phyloP scores from a whole-genome alignment of 208 protist genomes.

The Leishmania mexicana region DNA sequence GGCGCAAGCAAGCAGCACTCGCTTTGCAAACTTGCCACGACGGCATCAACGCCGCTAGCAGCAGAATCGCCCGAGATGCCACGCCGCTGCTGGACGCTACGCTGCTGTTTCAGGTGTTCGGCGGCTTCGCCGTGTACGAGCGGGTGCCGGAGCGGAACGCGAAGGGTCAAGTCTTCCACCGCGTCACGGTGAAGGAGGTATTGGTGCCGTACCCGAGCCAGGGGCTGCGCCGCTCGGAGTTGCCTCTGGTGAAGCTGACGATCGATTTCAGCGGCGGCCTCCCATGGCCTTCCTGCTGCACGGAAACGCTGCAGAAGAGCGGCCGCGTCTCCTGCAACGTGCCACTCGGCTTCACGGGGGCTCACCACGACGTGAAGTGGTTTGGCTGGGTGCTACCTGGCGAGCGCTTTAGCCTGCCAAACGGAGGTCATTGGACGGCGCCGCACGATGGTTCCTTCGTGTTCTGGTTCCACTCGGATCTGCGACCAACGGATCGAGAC shows the following conservation, averaged over 20 bases:
- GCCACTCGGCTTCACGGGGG: slow-evolving; percentile 57
- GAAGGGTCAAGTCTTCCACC: slow-evolving; percentile 13
- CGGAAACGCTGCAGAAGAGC: slow-evolving; percentile 47
- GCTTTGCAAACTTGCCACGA: slow-evolving; percentile 35
- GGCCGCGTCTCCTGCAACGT: slow-evolving; percentile 54
- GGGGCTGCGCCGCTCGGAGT: slow-evolving; percentile 50
- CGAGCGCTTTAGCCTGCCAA: slow-evolving; percentile 60
- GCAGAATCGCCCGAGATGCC: slow-evolving; percentile 9
- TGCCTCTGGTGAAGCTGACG: slow-evolving; percentile 27
- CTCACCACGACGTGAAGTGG: slow-evolving; percentile 46
- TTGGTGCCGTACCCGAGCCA: slow-evolving; percentile 60
- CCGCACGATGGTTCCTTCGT: slow-evolving; percentile 74
- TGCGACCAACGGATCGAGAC: slow-evolving; percentile 68
- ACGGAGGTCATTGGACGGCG: slow-evolving; percentile 49
- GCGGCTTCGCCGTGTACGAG: slow-evolving; percentile 69
- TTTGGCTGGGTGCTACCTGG: slow-evolving; percentile 80
- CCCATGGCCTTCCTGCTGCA: slow-evolving; percentile 81
- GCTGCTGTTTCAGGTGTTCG: slow-evolving; percentile 70
- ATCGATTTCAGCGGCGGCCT: slow-evolving; percentile 67
- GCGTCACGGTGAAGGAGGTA: slow-evolving; percentile 51
- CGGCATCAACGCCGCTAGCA: neutral
- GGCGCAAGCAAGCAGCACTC: slow-evolving; percentile 34
- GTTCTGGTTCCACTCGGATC: slow-evolving; percentile 71
- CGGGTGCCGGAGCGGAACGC: slow-evolving; percentile 3
- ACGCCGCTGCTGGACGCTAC: slow-evolving; percentile 32